phyloP scores from a whole-genome alignment of 1,284 basidiomycete species.

The Apiotrichum montevideense region DNA sequence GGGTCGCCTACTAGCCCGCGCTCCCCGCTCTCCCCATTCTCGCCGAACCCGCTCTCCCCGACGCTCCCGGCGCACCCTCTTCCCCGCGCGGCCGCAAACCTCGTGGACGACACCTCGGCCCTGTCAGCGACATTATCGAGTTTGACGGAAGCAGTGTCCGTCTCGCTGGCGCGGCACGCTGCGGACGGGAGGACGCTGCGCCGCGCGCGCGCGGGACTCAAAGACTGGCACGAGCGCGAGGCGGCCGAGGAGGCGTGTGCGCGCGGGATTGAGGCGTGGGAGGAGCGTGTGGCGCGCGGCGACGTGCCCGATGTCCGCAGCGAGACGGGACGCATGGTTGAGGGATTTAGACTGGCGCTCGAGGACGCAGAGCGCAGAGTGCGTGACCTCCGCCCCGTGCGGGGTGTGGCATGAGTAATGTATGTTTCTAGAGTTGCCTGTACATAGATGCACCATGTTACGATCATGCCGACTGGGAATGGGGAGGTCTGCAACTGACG shows the following conservation, averaged over 20 bases:
- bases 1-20: background rate
- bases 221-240: slow-evolving; percentile 5
- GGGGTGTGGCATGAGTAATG: background rate
- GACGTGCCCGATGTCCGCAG: background rate
- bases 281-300: slow-evolving; percentile 3
- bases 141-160: background rate
- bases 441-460: too few relatives aligned
- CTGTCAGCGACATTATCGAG: background rate
- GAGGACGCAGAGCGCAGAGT: background rate
- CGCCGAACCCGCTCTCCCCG: background rate
- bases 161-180: slow-evolving; percentile 2
- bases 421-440: background rate
- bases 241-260: slow-evolving; percentile 9
- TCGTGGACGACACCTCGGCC: background rate
- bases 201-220: slow-evolving; percentile 6
- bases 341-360: slow-evolving; percentile 14
- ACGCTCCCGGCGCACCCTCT: background rate
- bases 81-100: background rate
- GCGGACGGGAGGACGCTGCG: slow-evolving; percentile 3
- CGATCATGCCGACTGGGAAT: too few relatives aligned
- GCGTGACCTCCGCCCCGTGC: background rate
- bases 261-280: slow-evolving; percentile 10
- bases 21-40: background rate
- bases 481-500: too few relatives aligned
- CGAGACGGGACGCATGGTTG: slow-evolving; percentile 1